Base-by-base conservation (phyloP, 148 eudicot genomes). In the Cornus suecica region DNA sequence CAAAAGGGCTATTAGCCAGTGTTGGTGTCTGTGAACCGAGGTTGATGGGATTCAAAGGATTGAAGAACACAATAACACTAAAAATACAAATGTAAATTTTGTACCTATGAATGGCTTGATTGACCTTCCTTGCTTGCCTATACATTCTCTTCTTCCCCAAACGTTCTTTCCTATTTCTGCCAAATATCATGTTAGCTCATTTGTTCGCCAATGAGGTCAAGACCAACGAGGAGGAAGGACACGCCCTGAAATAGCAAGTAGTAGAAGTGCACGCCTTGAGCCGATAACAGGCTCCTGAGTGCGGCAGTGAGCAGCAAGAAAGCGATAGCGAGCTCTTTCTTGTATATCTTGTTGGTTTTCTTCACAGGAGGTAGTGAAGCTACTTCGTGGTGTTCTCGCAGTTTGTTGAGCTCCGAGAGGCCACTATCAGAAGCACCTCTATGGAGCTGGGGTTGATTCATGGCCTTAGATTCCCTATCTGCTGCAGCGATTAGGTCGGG, bases 231-330 rank as follows among this genome's bases (percentile, higher is more conserved):
- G 13, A 90, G 88, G 79, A 92, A 92, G 0, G 97, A 70, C 62
- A 92, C 60, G 13, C 97, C 97, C 81, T 92, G 97, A 69, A 92
- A 92, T 28, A 92, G 72, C 20, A 92, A 81, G 86, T 87, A 92
- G 76, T 92, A 92, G 77, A 92, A 92, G 70, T 92, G 97, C 25
- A 92, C 82, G 9, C 97, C 97, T 81, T 92, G 97, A 71, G 94
- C 94, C 2, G 97, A 90, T 66, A 92, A 72, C 37, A 92, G 75
- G 81, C 97, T 92, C 68, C 97, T 87, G 11, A 83, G 80, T 4
- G 97, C 84, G 51, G 97, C 97, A 66, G 92, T 87, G 20, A 92
- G 85, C 51, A 92, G 74, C n/a, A 92, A 74, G 80, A 88, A 87
- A 41, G 94, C 97, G 42, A 92, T 73, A 25, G 89, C 79, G 6